phyloP scores from a whole-genome alignment of 2,329 filamentous ascomycete genomes.

The Exophiala alcalophila region DNA sequence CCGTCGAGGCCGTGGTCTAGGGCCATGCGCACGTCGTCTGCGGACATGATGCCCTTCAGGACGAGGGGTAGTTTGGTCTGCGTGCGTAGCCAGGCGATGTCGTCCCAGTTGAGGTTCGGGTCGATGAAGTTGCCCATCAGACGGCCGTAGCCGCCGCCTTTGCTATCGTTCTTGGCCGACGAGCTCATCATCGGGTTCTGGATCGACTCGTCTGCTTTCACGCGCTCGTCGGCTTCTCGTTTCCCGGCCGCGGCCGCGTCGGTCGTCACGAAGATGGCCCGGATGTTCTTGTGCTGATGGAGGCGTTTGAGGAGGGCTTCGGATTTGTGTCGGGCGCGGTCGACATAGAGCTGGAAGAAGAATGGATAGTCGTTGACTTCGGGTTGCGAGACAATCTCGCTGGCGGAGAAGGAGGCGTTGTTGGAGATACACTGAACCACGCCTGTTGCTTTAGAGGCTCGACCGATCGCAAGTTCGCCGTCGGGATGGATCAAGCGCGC shows the following conservation, averaged over 20 bases:
- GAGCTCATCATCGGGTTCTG: slow-evolving; percentile 33
- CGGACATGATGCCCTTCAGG: slow-evolving; percentile 57
- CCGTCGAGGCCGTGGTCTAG: slow-evolving; percentile 53
- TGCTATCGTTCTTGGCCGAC: slow-evolving; percentile 48
- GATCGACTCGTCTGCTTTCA: slow-evolving; percentile 47
- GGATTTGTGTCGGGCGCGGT: slow-evolving; percentile 50
- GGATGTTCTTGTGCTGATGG: slow-evolving; percentile 29
- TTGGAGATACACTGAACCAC: slow-evolving; percentile 62
- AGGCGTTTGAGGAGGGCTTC: slow-evolving; percentile 44
- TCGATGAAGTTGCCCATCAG: slow-evolving; percentile 56
- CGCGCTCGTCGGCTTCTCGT: slow-evolving; percentile 57
- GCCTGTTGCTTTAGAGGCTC: slow-evolving; percentile 50
- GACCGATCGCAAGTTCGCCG: slow-evolving; percentile 60
- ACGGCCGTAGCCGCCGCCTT: slow-evolving; percentile 54
- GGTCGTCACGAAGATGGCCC: slow-evolving; percentile 31
- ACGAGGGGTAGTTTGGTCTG: slow-evolving; percentile 53
- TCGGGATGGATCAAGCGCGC: slow-evolving; percentile 61
- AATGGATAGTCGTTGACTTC: slow-evolving; percentile 43
- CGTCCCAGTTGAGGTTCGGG: slow-evolving; percentile 52
- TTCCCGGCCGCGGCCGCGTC: slow-evolving; percentile 46
- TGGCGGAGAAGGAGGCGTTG: slow-evolving; percentile 57
- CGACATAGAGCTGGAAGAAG: slow-evolving; percentile 58
- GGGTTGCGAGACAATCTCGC: slow-evolving; percentile 48
- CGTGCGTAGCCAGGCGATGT: slow-evolving; percentile 52
- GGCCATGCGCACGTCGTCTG: slow-evolving; percentile 55